phyloP scores from a whole-genome alignment of 2,329 filamentous ascomycete genomes.

The Neofusicoccum sp. region DNA sequence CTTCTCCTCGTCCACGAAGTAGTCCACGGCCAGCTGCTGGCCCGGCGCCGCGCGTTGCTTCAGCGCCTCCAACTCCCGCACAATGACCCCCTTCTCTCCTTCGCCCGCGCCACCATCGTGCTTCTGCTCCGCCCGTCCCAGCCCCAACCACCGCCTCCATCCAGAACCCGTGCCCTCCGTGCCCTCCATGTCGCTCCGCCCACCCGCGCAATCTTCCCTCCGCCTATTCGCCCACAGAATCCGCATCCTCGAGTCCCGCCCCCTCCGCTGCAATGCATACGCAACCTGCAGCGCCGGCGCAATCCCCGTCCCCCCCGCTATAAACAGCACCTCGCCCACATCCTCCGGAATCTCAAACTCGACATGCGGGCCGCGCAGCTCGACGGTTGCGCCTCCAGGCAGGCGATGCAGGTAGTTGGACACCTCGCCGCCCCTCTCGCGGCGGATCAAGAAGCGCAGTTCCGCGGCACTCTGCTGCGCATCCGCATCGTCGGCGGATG shows the following conservation, averaged over 20 bases:
- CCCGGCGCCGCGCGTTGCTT: constrained; percentile 48
- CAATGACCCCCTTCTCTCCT: constrained; percentile 53
- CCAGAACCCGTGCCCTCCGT: background rate
- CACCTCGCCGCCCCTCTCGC: constrained; percentile 79
- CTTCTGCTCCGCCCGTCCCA: constrained; percentile 12
- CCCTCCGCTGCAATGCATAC: constrained; percentile 56
- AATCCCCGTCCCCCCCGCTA: constrained; percentile 91
- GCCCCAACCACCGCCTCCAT: constrained; percentile 2
- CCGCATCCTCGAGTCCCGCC: constrained; percentile 52
- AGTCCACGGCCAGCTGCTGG: constrained; percentile 57
- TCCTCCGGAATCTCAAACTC: constrained; percentile 64
- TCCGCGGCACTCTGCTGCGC: background rate
- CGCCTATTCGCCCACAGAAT: constrained; percentile 82
- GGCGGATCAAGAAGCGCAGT: constrained; percentile 77
- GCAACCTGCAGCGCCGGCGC: constrained; percentile 85
- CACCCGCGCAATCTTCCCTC: constrained; percentile 66
- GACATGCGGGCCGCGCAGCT: constrained; percentile 76
- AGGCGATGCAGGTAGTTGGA: constrained; percentile 76
- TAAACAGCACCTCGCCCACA: constrained; percentile 69
- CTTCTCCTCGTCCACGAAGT: constrained; percentile 82
- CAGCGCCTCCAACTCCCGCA: constrained; percentile 64
- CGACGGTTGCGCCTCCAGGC: constrained; percentile 63
- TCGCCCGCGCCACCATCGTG: constrained; percentile 30
- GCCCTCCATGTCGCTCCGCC: constrained; percentile 53
- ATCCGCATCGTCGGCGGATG: background rate